Evolutionary conservation across 2,329 filamentous ascomycete genomes (phyloP), one percentile per base, ranked within the genome.

Genomic region (Ceratocystis destructans): DNA sequence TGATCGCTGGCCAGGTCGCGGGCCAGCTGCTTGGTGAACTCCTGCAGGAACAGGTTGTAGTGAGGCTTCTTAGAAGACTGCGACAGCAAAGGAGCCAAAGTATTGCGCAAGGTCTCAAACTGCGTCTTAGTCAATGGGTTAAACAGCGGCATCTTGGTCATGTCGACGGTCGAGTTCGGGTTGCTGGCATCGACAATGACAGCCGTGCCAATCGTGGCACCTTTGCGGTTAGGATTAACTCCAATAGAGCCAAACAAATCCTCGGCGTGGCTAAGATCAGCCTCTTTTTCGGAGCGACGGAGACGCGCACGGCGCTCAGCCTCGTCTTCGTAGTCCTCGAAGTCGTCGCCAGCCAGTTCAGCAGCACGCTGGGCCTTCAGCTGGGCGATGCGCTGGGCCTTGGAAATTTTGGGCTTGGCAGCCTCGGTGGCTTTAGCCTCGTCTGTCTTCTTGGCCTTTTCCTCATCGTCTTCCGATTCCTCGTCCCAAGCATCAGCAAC

Each of bases 401-500:
- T 96, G 75, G 85, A 83, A 80, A 97, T 97, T 81, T 97, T 97
- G 81, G 96, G 95, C 73, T 87, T 90, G 55, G 89, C 90, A 6
- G 90, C 90, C 72, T 90, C 89, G 57, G 89, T 92, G 0, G 92
- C 90, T 33, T 90, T 91, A 64, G 85, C 88, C 73, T 90, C 92
- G 5, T 83, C 87, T 63, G 84, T 89, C 81, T 97, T 99, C 77
- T 96, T 92, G 72, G 91, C 89, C 80, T 99, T 94, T 72, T 87
- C 93, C 73, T 99, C 94, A 69, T 91, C 96, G 79, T 99, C 94
- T 15, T 57, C 53, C 15, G 53, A 57, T 74, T 97, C 94, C 67
- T 90, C 93, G 73, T 97, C 92, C 94, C 94, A 99, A 44, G 90
- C 93, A 68, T 99, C 94, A 73, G 96, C 84, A 67, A 97, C 90